A percentile compares a stretch with the other conserved stretches of the same genome.
Conservation (phyloP, 768 basidiomycete species). For the Tulasnella calospora region DNA sequence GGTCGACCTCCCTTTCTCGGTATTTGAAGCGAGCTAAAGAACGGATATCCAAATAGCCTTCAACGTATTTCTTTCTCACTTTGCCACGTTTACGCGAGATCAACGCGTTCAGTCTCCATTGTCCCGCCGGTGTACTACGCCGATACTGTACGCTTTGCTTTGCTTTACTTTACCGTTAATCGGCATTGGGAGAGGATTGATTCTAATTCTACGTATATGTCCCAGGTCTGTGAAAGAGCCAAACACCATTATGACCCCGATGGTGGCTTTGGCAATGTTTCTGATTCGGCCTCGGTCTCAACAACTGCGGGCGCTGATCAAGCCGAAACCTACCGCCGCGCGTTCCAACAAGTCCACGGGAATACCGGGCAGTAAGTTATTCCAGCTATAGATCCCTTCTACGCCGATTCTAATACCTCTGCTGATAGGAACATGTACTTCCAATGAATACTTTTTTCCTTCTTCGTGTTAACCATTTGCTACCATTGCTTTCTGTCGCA, state of each 20-base stretch:
- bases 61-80: too few species aligned
- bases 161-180: too few species aligned
- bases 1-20: too few species aligned
- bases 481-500: neutral
- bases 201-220: too few species aligned
- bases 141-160: neutral
- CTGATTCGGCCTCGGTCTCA: neutral
- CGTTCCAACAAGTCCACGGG: neutral
- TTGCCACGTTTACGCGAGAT: too few species aligned
- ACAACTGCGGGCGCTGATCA: neutral
- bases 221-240: conserved; percentile 11
- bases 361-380: neutral
- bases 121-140: too few species aligned
- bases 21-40: too few species aligned
- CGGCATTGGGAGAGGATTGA: too few species aligned
- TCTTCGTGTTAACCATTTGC: neutral
- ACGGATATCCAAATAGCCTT: too few species aligned
- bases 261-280: neutral
- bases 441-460: neutral
- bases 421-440: neutral
- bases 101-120: too few species aligned
- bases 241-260: conserved; percentile 17
- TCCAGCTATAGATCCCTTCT: neutral
- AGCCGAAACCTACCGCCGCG: neutral
- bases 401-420: neutral